Evolutionary conservation across 495 filamentous ascomycete species (phyloP), one percentile per base, ranked within the genome.

Genomic region (Aspergillus cavernicola): DNA sequence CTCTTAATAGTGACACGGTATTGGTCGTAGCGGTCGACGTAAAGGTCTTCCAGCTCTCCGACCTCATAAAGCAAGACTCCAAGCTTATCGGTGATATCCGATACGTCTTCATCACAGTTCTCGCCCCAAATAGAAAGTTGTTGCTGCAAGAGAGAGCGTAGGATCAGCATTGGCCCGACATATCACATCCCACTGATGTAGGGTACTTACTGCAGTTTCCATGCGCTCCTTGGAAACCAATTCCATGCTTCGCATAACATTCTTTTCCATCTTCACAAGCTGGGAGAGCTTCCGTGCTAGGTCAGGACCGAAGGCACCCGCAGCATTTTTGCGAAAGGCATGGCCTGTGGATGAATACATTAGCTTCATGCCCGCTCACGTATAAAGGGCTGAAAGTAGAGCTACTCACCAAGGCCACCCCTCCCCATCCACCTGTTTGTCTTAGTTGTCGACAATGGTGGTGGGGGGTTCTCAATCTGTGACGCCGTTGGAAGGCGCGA

Each of bases 241-340:
- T 69, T 97, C 93, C 81, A 98, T 85, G 67, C 91, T 96, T 64
- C 93, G 88, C 93, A 98, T 98, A 41, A 95, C 87, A 65, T 98
- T 97, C 87, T 98, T 98, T 77, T 98, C 93, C 95, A 98, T 97
- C 80, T 98, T 97, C 54, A 98, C 93, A 31, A 98, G 83, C 78
- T 95, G 89, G 22, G 92, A 86, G 50, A 98, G 84, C 83, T 98
- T 98, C 79, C 93, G 92, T 48, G 95, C 87, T 26, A 98, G 86
- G 51, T 98, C 93, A 51, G 93, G 95, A 52, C 93, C 95, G 70
- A 95, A 97, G 64, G 90, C 89, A 52, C 93, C 93, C 51, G 92
- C 92, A 45, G 91, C 79, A 49, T 87, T 88, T 69, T 88, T 88
- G 64, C 93, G 89, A 69, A 97, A 86, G 47, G 87, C 89, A 88